Base-by-base conservation (phyloP, 805 yeast genomes). In the Hemisphaericaspora nanyangensis region DNA sequence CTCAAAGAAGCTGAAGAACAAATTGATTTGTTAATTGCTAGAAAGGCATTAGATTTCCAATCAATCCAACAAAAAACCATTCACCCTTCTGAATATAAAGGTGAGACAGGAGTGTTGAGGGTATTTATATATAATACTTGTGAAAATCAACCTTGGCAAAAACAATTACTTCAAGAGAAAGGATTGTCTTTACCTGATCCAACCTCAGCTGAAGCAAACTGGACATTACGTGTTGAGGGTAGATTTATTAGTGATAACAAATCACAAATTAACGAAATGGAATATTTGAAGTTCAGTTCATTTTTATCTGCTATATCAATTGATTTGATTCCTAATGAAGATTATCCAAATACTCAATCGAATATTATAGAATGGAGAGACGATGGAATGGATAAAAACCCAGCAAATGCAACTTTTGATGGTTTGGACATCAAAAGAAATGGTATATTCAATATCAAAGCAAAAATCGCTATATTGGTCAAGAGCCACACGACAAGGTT, bases 191-290 rank as follows among this genome's bases (percentile, higher is more conserved):
- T 40, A 3, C 37, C 50, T 4, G 58, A 56, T 29, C 49, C 50
- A 1, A 36, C 53, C 10, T 28, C 19, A 4, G 15, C 34, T 11
- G 77, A 71, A 31, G 74, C 86, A 3, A 58, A 77, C 1, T 91
- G 97, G 97, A 84, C 93, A 1, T 72, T 91, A 48, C 73, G 95
- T 41, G 76, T 93, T 18, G 98, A 93, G 61, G 99, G 99, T 11
- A 70, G 90, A 43, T 64, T 87, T 17, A 64, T 90, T 15, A 65
- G 74, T 47, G 78, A 79, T 50, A 29, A 30, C 22, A 4, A 13
- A 18, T 27, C 26, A 51, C 31, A 37, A 16, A 31, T 31, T 17
- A 47, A 46, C 7, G 47, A 44, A 19, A 38, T 33, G 13, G 49
- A 47, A 12, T 35, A 41, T 16, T 72, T 75, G 22, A 80, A 82